Percentiles rank a stretch among this genome's conserved stretches.
Evolutionary conservation across 176 grass and related monocot species (phyloP).

Genomic region (Poa annua): DNA sequence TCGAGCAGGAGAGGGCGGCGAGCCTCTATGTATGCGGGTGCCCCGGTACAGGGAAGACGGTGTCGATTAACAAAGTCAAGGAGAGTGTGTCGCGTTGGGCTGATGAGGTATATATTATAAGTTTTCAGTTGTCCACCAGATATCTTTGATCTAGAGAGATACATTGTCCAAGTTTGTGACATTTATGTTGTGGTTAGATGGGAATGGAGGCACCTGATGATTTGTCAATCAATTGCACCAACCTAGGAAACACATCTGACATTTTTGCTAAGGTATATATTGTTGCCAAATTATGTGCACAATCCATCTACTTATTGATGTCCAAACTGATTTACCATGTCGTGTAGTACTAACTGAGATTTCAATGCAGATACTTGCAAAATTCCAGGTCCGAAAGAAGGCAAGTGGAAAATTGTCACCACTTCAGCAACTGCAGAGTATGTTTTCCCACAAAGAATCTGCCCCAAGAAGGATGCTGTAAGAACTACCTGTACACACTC

Average conservation of each 20-base stretch:
- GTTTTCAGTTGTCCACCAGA: neutral
- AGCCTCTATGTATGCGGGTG: constrained; percentile 87
- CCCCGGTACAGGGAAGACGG: constrained; percentile 88
- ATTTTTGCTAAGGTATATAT: constrained; percentile 88
- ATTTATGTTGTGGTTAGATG: constrained; percentile 41
- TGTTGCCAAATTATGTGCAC: neutral
- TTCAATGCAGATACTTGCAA: constrained; percentile 74
- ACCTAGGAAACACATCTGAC: constrained; percentile 63
- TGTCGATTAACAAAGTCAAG: constrained; percentile 78
- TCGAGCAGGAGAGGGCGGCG: constrained; percentile 64
- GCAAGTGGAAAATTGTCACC: constrained; percentile 48
- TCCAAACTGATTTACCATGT: neutral
- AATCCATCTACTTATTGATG: constrained; percentile 4
- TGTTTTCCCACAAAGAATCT: constrained; percentile 65
- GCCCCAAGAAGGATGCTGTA: constrained; percentile 81
- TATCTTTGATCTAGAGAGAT: constrained; percentile 30
- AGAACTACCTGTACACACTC: constrained; percentile 27
- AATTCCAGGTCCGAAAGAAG: constrained; percentile 55
- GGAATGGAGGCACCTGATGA: constrained; percentile 64
- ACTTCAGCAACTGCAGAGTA: constrained; percentile 73
- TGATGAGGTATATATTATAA: constrained; percentile 63
- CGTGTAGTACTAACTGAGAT: constrained; percentile 33
- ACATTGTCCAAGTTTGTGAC: constrained; percentile 20
- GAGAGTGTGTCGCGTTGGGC: constrained; percentile 57
- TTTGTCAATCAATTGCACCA: constrained; percentile 86